phyloP scores from a whole-genome alignment of 2,329 filamentous ascomycete genomes.

The Epichloe typhina region DNA sequence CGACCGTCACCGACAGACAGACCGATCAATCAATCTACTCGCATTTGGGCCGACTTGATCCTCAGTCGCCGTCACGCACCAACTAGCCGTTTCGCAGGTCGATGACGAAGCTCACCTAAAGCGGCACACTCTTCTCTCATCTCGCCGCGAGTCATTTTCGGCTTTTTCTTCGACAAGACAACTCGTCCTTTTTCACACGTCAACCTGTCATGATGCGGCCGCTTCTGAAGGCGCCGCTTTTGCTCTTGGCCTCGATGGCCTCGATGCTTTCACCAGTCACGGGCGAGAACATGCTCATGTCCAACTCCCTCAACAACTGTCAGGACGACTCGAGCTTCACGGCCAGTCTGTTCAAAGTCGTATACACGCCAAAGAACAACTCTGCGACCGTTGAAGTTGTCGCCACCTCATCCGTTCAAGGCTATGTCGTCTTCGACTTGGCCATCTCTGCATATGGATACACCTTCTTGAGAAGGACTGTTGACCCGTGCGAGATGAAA shows the following conservation, averaged over 20 bases:
- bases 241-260: constrained; percentile 32
- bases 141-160: neutral
- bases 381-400: constrained; percentile 62
- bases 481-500: constrained; percentile 63
- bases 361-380: constrained; percentile 63
- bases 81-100: constrained; percentile 3
- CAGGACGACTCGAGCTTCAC: constrained; percentile 76
- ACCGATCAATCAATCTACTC: neutral
- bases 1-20: neutral
- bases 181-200: neutral
- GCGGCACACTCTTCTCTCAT: neutral
- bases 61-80: neutral
- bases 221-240: constrained; percentile 29
- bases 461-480: constrained; percentile 47
- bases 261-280: constrained; percentile 33
- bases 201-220: constrained; percentile 30
- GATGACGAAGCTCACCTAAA: neutral
- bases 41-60: too few species aligned
- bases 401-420: constrained; percentile 69
- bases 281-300: constrained; percentile 58
- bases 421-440: constrained; percentile 67
- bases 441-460: constrained; percentile 74
- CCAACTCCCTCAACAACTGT: constrained; percentile 74
- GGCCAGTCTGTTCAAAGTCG: constrained; percentile 77
- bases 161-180: neutral